Conservation (phyloP, 225 moss, liverwort and hornwort genomes). For the Anthoceros angustus region DNA sequence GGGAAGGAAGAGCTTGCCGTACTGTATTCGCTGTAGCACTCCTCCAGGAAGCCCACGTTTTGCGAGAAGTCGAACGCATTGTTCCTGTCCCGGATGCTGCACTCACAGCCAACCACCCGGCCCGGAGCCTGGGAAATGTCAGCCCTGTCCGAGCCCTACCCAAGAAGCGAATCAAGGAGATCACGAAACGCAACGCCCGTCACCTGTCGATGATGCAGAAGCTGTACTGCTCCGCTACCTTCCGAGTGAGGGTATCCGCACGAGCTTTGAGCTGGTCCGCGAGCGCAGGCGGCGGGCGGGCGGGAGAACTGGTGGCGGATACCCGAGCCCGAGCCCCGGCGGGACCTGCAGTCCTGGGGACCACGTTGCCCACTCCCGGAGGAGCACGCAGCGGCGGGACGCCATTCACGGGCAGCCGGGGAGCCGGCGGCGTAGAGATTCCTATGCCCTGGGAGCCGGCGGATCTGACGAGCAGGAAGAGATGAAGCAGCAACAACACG, state of each 20-base stretch:
- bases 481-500: too few relatives aligned
- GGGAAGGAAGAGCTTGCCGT: not conserved
- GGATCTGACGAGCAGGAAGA: too few relatives aligned
- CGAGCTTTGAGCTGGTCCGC: not conserved
- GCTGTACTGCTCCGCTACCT: not conserved
- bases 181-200: not conserved
- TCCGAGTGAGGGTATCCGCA: not conserved
- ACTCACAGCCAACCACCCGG: not conserved
- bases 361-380: too few relatives aligned
- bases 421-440: too few relatives aligned
- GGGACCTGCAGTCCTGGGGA: too few relatives aligned
- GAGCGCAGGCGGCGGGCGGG: not conserved
- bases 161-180: too few relatives aligned
- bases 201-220: not conserved
- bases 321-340: not conserved
- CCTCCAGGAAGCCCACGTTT: not conserved
- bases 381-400: too few relatives aligned
- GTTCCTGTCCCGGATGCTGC: constrained; percentile 1
- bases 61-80: not conserved
- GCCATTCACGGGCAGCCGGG: too few relatives aligned
- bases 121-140: too few relatives aligned
- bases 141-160: too few relatives aligned
- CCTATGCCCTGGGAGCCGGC: too few relatives aligned
- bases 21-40: not conserved
- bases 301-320: not conserved